Evolutionary conservation across 1,139 yeast genomes (phyloP).

Genomic region (Lizanozyma gosingica): DNA sequence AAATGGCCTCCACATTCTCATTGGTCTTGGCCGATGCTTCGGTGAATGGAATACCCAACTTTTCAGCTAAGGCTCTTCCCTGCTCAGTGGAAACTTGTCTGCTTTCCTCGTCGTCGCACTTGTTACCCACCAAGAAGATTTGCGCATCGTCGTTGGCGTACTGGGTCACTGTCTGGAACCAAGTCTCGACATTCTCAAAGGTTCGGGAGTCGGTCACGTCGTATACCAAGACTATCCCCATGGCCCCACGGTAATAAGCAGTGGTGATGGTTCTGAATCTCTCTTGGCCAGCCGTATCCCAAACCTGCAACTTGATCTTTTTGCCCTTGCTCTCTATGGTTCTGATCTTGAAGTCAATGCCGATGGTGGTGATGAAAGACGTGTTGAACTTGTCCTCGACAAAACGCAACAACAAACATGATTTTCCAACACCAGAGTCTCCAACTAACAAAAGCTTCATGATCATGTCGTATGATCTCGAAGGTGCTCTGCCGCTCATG

Average conservation of each 20-base stretch:
- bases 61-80: conserved; percentile 84
- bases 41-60: conserved; percentile 80
- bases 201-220: conserved; percentile 95
- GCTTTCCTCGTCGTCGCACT: conserved; percentile 77
- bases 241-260: conserved; percentile 97
- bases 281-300: conserved; percentile 99
- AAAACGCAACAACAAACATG: conserved; percentile 86
- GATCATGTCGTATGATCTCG: conserved; percentile 86
- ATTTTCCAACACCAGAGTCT: conserved; percentile 96
- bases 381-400: conserved; percentile 97
- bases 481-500: conserved; percentile 54
- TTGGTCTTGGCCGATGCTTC: conserved; percentile 96
- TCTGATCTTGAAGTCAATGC: conserved; percentile 95
- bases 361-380: conserved; percentile 92
- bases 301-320: conserved; percentile 87
- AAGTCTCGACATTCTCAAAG: conserved; percentile 75
- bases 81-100: conserved; percentile 77
- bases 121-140: conserved; percentile 88
- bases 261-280: conserved; percentile 96
- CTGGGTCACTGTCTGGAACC: conserved; percentile 93
- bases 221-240: conserved; percentile 93
- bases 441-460: conserved; percentile 92
- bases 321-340: conserved; percentile 91
- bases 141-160: conserved; percentile 96
- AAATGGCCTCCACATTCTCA: conserved; percentile 84